Evolutionary conservation across 257 asterid genomes (phyloP), one percentile per base, ranked within the genome.

Genomic region (Osmanthus fragrans): DNA sequence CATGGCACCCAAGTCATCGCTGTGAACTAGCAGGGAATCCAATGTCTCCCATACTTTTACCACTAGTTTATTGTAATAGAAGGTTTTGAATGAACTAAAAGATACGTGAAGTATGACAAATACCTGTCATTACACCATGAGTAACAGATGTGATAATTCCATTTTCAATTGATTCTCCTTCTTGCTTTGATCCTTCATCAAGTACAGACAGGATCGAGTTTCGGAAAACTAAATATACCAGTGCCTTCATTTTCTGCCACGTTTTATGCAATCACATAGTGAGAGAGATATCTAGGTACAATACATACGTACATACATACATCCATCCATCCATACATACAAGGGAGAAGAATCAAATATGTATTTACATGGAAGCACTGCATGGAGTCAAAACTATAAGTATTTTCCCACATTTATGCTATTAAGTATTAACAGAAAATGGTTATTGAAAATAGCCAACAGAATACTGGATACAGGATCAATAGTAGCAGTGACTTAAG

Each of bases 41-140:
- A 75, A 58, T 30, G 23, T 49, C 54, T 15, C 42, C 66, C 39
- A 34, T 47, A 56, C n/a, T 78, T 37, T 36, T 60, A 30, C 27
- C 30, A 40, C 30, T n/a, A 30, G 37, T 70, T 36, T 71, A 10
- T 39, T n/a, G 72, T 27, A 32, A 73, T 42, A 66, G 2, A 70
- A 40, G 54, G 32, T 5, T 18, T 67, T 12, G 65, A 40, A 33
- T 71, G n/a, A 36, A 71, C 72, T 49, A n/a, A 65, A 23, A 71
- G 51, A 70, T 13, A 19, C 5, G 19, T 32, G 29, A 66, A 70
- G 73, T 18, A 75, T 16, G 19, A 70, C 36, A 74, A 54, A 30
- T 68, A 94, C 98, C 99, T 82, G 91, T 66, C 96, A 93, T 87
- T 58, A 88, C 84, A 77, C 99, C 98, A 4, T 89, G 97, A 12